A percentile compares a stretch with the other conserved stretches of the same genome.
Conservation (phyloP, 1,139 yeast species). For the Torulaspora globosa region DNA sequence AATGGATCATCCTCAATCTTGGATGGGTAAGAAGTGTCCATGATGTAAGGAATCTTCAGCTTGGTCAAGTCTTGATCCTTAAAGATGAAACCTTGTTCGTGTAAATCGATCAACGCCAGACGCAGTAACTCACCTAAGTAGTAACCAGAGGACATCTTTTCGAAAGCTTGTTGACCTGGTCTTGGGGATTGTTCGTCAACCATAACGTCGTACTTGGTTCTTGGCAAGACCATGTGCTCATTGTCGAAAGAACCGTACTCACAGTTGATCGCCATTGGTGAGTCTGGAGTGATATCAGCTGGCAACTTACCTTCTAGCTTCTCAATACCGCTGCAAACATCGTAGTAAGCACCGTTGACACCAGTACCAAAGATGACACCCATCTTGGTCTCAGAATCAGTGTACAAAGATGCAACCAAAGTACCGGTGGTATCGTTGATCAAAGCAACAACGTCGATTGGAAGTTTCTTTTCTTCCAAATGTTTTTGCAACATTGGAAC, state of each 20-base stretch:
- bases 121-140: constrained; percentile 92
- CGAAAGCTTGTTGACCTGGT: constrained; percentile 94
- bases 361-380: constrained; percentile 98
- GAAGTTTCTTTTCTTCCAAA: constrained; percentile 58
- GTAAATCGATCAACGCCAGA: constrained; percentile 69
- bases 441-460: constrained; percentile 83
- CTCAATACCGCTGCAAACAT: constrained; percentile 66
- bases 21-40: constrained; percentile 89
- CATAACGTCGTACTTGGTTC: constrained; percentile 78
- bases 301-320: constrained; percentile 72
- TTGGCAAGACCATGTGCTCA: constrained; percentile 77
- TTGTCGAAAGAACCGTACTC: constrained; percentile 98
- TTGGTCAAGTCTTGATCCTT: constrained; percentile 60
- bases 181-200: constrained; percentile 88
- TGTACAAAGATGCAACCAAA: constrained; percentile 88
- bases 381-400: constrained; percentile 85
- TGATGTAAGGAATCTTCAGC: constrained; percentile 56
- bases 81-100: constrained; percentile 63
- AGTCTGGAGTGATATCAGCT: constrained; percentile 56
- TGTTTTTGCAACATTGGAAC: constrained; percentile 85
- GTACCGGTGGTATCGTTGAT: constrained; percentile 98
- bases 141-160: constrained; percentile 96
- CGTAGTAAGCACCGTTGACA: constrained; percentile 96
- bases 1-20: constrained; percentile 85
- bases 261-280: constrained; percentile 94